Conservation (phyloP, 2,329 filamentous ascomycete species). For the Fusarium xyrophilum region DNA sequence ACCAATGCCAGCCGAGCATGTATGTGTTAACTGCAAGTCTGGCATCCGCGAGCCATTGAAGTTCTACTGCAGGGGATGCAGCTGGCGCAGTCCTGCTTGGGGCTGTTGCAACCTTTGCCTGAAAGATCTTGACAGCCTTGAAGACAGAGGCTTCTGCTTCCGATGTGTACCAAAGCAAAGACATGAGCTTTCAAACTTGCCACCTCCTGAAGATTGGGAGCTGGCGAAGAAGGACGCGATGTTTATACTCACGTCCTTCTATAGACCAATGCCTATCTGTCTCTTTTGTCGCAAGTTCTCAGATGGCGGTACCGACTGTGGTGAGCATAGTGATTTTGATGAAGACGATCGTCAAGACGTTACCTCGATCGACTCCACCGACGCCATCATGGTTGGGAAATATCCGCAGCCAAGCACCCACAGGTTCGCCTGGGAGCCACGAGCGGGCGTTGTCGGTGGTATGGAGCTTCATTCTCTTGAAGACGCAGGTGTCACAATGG, state of each 20-base stretch:
- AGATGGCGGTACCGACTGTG: neutral
- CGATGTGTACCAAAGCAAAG: neutral
- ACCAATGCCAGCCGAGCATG: neutral
- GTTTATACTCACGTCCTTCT: neutral
- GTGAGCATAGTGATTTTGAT: neutral
- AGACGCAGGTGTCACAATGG: neutral
- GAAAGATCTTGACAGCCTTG: neutral
- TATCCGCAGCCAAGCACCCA: neutral
- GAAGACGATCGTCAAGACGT: neutral
- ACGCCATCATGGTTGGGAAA: neutral
- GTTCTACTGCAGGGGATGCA: conserved; percentile 3
- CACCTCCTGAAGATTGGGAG: neutral
- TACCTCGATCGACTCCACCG: neutral
- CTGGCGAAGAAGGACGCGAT: neutral
- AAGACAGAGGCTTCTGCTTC: neutral
- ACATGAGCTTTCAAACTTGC: neutral
- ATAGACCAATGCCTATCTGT: neutral
- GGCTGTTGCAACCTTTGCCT: conserved; percentile 5
- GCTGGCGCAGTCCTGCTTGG: neutral
- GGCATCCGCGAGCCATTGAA: neutral
- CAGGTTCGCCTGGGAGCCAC: neutral
- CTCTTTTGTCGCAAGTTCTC: neutral
- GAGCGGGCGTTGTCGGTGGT: neutral
- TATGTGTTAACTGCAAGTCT: conserved; percentile 4
- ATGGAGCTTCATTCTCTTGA: neutral